These are phyloP conservation scores for Piper betle DNA, from an alignment of 164 flowering plant genomes.

Conservation along the genomic window DNA sequence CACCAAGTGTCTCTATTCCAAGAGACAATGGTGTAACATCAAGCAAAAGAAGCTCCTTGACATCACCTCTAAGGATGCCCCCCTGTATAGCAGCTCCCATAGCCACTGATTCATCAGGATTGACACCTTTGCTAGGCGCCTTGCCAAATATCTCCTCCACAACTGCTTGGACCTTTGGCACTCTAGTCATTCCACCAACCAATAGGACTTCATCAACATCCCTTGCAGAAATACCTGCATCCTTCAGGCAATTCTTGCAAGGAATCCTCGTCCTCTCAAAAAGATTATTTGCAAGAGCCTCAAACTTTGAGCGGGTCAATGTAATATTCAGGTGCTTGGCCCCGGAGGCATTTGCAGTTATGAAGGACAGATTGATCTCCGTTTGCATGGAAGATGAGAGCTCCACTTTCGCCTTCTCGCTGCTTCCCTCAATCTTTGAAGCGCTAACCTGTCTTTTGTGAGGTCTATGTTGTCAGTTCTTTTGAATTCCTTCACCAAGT, in stretches of 20 bases:
- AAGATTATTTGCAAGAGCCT: conserved; percentile 16
- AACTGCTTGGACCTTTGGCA: conserved; percentile 25
- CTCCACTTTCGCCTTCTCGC: conserved; percentile 34
- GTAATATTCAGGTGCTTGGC: conserved; percentile 27
- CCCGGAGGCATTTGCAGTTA: conserved; percentile 31
- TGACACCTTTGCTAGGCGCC: conserved; percentile 25
- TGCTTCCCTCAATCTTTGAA: conserved; percentile 27
- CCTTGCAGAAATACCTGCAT: conserved; percentile 19
- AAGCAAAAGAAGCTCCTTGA: conserved; percentile 27
- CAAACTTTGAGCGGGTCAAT: conserved; percentile 25
- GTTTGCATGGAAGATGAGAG: conserved; percentile 32
- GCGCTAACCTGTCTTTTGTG: conserved; percentile 21
- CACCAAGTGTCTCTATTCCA: conserved; percentile 31
- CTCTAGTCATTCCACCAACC: conserved; percentile 31
- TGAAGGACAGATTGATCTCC: conserved; percentile 31
- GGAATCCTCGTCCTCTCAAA: conserved; percentile 25
- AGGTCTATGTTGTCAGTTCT: conserved; percentile 21
- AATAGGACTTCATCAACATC: conserved; percentile 28
- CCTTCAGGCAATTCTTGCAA: conserved; percentile 24
- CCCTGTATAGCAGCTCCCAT: conserved; percentile 36
- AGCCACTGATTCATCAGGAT: conserved; percentile 37
- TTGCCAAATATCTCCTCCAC: conserved; percentile 26
- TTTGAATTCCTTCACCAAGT: conserved; percentile 24
- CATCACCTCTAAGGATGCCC: conserved; percentile 26
- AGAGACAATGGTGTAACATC: conserved; percentile 34